Evolutionary conservation across 2,329 filamentous ascomycete genomes (phyloP), one percentile per base, ranked within the genome.

Genomic region (Zopfia rhizophila): DNA sequence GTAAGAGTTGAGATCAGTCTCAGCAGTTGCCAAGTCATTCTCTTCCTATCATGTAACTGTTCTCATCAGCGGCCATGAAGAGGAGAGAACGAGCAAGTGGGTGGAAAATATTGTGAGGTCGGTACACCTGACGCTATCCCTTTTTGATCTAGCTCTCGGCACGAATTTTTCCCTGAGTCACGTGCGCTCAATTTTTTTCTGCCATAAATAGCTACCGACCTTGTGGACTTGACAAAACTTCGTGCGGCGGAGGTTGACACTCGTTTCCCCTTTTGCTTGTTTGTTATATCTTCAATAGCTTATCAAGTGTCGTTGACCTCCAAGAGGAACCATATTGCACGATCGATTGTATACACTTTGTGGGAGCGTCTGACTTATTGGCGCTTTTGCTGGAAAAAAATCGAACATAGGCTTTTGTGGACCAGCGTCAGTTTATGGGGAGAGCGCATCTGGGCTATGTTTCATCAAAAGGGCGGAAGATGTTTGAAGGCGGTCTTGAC

Each of bases 191-290:
- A 48, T 24, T 42, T 63, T 7, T 30, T 18, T 28, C 37, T 7
- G 12, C 4, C 13, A 29, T 51, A 66, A 68, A 67, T 60, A 45
- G 48, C 54, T 49, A 37, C 21, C 51, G 13, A 5, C 17, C 32
- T 46, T 53, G 38, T 12, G 46, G 22, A 53, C 45, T 68, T 75
- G 83, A 82, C 79, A 77, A 76, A 81, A 82, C 84, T 81, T 90
- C 79, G 87, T 91, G 88, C 88, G 88, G 88, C 87, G 85, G 85
- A 62, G 64, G 61, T 66, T 84, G 86, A 84, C 80, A 86, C 82
- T 76, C 75, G 78, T 83, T 83, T 82, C 84, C 87, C 87, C 85
- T 89, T 87, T 91, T 91, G 87, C 88, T 88, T 86, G 82, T 51
- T 78, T 77, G 69, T 69, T 58, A 45, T 65, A 64, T 70, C 58